A percentile compares a stretch with the other conserved stretches of the same genome.
Conservation (phyloP, 2,329 filamentous ascomycete genomes). For the Fusarium subglutinans region DNA sequence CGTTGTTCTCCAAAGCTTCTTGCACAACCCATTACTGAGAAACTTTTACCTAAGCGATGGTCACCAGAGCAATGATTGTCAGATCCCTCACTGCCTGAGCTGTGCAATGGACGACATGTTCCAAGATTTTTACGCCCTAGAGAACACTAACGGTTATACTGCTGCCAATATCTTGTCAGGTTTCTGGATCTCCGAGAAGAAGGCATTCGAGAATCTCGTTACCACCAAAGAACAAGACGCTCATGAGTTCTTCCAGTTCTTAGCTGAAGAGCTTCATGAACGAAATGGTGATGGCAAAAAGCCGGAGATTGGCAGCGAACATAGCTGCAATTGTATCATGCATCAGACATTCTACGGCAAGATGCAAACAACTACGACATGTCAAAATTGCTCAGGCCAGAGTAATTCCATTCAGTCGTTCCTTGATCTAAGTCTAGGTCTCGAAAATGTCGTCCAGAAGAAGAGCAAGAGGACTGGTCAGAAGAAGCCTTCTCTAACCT, state of each 20-base stretch:
- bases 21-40: constrained; percentile 91
- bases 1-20: constrained; percentile 90
- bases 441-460: constrained; percentile 80
- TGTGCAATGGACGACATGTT: constrained; percentile 80
- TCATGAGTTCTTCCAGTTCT: constrained; percentile 96
- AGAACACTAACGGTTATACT: constrained; percentile 88
- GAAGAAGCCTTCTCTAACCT: constrained; percentile 55
- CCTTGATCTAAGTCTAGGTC: constrained; percentile 86
- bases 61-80: constrained; percentile 81
- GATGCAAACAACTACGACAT: constrained; percentile 89
- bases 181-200: constrained; percentile 87
- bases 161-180: constrained; percentile 88
- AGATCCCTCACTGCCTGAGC: constrained; percentile 68
- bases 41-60: constrained; percentile 94
- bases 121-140: constrained; percentile 74
- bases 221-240: constrained; percentile 97
- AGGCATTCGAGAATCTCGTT: constrained; percentile 77
- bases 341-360: constrained; percentile 96
- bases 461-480: constrained; percentile 63
- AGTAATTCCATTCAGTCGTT: constrained; percentile 89
- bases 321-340: constrained; percentile 86
- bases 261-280: constrained; percentile 90
- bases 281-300: constrained; percentile 77
- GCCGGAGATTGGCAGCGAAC: constrained; percentile 66
- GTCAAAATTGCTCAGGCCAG: constrained; percentile 83